phyloP scores from a whole-genome alignment of 73 alveolate genomes.

The Tetrahymena malaccensis region DNA sequence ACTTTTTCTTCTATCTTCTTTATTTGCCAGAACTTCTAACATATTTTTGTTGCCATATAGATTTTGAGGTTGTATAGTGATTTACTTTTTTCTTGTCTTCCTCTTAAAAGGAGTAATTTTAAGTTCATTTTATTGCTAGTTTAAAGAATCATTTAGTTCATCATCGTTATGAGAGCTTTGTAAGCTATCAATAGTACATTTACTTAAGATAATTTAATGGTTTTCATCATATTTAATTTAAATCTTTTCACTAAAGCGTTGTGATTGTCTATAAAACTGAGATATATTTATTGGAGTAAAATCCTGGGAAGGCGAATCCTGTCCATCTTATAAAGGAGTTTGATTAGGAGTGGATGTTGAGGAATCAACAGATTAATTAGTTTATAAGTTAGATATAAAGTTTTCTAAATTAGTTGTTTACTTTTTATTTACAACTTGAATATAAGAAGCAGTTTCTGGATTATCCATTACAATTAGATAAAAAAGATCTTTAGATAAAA shows the following conservation, averaged over 20 bases:
- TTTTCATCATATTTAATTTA: not conserved
- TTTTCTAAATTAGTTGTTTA: not conserved
- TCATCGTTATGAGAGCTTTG: not conserved
- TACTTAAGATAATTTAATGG: not conserved
- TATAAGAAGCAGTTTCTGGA: not conserved
- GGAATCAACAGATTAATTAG: not conserved
- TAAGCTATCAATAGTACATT: not conserved
- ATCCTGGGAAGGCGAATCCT: not conserved
- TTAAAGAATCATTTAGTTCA: not conserved
- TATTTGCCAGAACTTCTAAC: not conserved
- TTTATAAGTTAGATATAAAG: not conserved
- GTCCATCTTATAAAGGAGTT: not conserved
- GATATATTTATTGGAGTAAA: not conserved
- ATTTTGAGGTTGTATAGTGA: not conserved
- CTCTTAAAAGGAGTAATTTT: not conserved
- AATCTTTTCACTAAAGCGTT: not conserved
- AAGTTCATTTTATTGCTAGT: not conserved
- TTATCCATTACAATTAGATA: not conserved
- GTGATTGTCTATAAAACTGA: not conserved
- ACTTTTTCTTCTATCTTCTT: not conserved
- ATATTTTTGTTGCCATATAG: not conserved
- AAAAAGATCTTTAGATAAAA: not conserved
- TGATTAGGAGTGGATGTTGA: not conserved
- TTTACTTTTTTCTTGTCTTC: not conserved
- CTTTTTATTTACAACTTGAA: not conserved